A percentile compares a stretch with the other conserved stretches of the same genome.
phyloP scores from a whole-genome alignment of 257 asterid species.

The Solanum stenotomum region DNA sequence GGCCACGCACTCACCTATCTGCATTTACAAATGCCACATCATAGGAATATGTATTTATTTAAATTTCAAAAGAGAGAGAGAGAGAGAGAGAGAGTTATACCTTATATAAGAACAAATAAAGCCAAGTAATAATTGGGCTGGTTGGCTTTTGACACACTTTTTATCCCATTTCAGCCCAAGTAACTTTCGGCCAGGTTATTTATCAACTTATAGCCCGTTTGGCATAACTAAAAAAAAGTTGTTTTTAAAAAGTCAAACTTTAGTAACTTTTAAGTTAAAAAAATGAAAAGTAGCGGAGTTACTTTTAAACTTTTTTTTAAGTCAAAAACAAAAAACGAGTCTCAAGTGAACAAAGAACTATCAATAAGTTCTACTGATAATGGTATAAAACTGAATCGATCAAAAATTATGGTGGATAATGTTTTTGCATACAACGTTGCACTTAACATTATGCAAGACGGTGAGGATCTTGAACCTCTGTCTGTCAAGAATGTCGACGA shows the following conservation, averaged over 20 bases:
- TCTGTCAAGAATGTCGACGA: no score
- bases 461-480: no score
- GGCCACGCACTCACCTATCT: slow-evolving; percentile 98
- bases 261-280: background rate
- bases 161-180: background rate
- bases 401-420: no score
- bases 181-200: background rate
- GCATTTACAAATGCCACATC: slow-evolving; percentile 9
- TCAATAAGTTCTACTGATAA: no score
- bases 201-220: background rate
- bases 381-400: no score
- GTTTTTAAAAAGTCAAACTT: background rate
- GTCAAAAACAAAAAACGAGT: background rate
- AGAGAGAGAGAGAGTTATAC: background rate
- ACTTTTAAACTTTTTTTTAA: no score
- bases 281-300: no score
- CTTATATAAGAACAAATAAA: background rate
- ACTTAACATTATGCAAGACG: no score
- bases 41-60: background rate
- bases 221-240: background rate
- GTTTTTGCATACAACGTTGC: no score
- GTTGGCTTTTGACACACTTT: background rate
- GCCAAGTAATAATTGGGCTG: background rate
- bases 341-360: background rate
- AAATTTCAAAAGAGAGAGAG: background rate